These are phyloP conservation scores for Pezicula carpinea DNA, from an alignment of 2,329 filamentous ascomycete species.

Conservation along the genomic window DNA sequence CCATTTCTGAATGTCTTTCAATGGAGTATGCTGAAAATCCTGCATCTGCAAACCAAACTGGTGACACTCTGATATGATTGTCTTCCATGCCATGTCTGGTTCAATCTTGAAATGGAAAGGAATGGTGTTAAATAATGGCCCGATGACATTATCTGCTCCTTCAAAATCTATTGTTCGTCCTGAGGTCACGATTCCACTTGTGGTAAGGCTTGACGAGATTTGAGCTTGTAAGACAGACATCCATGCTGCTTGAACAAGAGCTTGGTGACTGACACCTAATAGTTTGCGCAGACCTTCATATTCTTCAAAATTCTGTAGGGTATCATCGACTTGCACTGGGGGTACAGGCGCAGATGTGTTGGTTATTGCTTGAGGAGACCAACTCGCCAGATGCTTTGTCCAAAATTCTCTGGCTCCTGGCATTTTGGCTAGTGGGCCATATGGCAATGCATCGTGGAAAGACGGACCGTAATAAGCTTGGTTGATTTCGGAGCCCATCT, in stretches of 20 bases:
- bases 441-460: slow-evolving; percentile 63
- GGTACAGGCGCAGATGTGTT: neutral
- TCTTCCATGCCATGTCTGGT: slow-evolving; percentile 48
- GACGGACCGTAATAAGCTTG: slow-evolving; percentile 36
- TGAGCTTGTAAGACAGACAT: slow-evolving; percentile 52
- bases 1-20: slow-evolving; percentile 80
- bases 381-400: slow-evolving; percentile 32
- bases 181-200: slow-evolving; percentile 72
- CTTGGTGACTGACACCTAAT: slow-evolving; percentile 72
- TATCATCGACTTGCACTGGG: slow-evolving; percentile 22
- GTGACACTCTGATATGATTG: slow-evolving; percentile 61
- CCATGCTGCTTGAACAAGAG: slow-evolving; percentile 74
- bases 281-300: slow-evolving; percentile 50
- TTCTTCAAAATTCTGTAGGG: slow-evolving; percentile 31
- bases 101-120: slow-evolving; percentile 56
- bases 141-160: slow-evolving; percentile 62
- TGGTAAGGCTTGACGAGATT: slow-evolving; percentile 36
- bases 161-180: slow-evolving; percentile 69
- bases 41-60: slow-evolving; percentile 63
- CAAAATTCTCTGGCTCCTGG: slow-evolving; percentile 61
- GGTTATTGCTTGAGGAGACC: slow-evolving; percentile 14
- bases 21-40: slow-evolving; percentile 71
- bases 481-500: slow-evolving; percentile 12
- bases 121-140: slow-evolving; percentile 86
- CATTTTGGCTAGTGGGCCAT: slow-evolving; percentile 58